Base-by-base conservation (phyloP, 257 asterid species). In the Vinca minor region DNA sequence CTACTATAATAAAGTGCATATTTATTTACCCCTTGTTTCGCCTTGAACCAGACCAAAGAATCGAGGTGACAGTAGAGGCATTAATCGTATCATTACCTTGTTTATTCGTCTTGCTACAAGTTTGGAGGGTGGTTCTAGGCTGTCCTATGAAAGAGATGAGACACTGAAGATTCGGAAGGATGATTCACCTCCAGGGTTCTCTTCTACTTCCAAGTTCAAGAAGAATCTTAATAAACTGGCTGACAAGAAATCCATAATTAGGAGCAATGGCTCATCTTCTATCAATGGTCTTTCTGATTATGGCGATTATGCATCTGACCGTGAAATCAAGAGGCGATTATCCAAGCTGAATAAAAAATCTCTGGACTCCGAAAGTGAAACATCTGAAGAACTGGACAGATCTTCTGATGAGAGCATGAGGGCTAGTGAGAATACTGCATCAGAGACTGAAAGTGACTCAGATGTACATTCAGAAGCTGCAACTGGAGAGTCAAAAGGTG, bases 361-460 rank as follows among this genome's bases (percentile, higher is more conserved):
- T 64, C 62, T 89, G 78, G 88, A 81, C 72, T 85, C 96, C 0
- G 95, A 77, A 59, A 92, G 96, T 76, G 96, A 84, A 73, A 85
- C 96, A 71, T 83, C 96, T 59, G 87, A 89, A 75, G 96, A 84
- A 68, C 66, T 81, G 58, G 92, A 79, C 73, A 78, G 82, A 75
- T 84, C 96, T 68, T 87, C 94, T 41, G 85, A 73, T 72, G 94
- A 83, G 64, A 85, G 86, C 75, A 68, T 64, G 62, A 62, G 85
- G 55, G 95, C 84, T 56, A 81, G 88, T 35, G 89, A 81, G 74
- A 84, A 84, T 68, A 81, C 95, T 61, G 88, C 87, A 50, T 89
- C 99, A 47, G 97, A 85, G 28, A 80, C 96, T n/a, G 97, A 85
- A 79, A 85, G 94, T 79, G 96, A 89, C 64, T 63, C 69, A 70